phyloP scores from a whole-genome alignment of 2,329 filamentous ascomycete species.

The Aspergillus pseudoviridinutans region DNA sequence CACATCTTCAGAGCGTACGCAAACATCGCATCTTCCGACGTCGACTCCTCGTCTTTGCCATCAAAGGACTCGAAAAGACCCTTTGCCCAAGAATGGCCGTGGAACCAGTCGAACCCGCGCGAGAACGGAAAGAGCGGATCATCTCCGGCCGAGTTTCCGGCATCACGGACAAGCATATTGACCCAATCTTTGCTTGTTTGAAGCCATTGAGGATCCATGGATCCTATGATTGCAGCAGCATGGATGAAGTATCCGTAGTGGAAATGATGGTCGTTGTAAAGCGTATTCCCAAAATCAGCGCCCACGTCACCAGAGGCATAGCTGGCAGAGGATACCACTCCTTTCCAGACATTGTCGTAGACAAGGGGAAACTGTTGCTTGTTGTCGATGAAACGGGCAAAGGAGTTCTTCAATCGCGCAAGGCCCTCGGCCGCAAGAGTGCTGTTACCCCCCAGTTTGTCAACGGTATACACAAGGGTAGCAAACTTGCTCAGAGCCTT shows the following conservation, averaged over 20 bases:
- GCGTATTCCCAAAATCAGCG: conserved; percentile 82
- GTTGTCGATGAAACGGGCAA: conserved; percentile 64
- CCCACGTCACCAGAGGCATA: conserved; percentile 66
- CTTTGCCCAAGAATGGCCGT: conserved; percentile 90
- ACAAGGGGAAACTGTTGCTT: conserved; percentile 59
- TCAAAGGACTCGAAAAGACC: conserved; percentile 51
- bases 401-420: conserved; percentile 60
- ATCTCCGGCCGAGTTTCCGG: conserved; percentile 66
- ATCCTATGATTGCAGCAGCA: conserved; percentile 75
- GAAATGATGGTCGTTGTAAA: conserved; percentile 65
- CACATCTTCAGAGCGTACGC: conserved; percentile 91
- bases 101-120: conserved; percentile 87
- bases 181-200: conserved; percentile 71
- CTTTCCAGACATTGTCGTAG: conserved; percentile 66
- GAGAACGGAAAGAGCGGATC: conserved; percentile 78
- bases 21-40: conserved; percentile 84
- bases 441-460: conserved; percentile 59
- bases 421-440: conserved; percentile 57
- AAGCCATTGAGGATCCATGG: conserved; percentile 73
- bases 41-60: conserved; percentile 66
- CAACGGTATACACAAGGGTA: conserved; percentile 60
- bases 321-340: conserved; percentile 70
- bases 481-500: conserved; percentile 81
- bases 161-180: conserved; percentile 78
- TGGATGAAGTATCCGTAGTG: conserved; percentile 83